These are phyloP conservation scores for Aspergillus sp. DNA, from an alignment of 2,329 filamentous ascomycete species.

Conservation along the genomic window DNA sequence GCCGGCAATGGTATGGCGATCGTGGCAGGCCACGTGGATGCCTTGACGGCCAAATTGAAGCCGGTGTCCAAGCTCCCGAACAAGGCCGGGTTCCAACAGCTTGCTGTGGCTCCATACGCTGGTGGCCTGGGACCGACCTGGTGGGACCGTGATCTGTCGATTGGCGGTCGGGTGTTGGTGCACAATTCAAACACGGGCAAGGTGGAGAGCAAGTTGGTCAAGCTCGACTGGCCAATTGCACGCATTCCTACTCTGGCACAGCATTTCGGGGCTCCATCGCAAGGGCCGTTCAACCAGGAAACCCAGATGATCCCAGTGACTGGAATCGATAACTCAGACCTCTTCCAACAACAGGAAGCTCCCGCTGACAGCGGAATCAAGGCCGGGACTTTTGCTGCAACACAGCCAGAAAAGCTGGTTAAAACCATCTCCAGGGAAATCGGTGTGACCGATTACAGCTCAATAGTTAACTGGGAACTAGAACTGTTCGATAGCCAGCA, in stretches of 20 bases:
- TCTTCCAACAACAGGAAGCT: conserved; percentile 26
- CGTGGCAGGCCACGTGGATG: conserved; percentile 87
- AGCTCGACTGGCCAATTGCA: conserved; percentile 90
- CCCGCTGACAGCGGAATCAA: conserved; percentile 36
- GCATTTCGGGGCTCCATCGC: conserved; percentile 72
- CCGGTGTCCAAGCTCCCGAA: conserved; percentile 77
- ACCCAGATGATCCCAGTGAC: conserved; percentile 93
- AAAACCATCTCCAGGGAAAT: conserved; percentile 72
- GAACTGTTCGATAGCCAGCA: conserved; percentile 90
- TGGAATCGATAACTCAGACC: conserved; percentile 67
- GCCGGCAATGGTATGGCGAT: conserved; percentile 81
- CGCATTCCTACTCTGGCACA: conserved; percentile 84
- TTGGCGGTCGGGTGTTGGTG: conserved; percentile 82
- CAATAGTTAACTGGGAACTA: conserved; percentile 91
- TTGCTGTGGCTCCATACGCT: conserved; percentile 88
- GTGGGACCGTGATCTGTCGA: conserved; percentile 92
- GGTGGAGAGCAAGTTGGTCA: conserved; percentile 73
- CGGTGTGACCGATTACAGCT: conserved; percentile 61
- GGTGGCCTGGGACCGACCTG: conserved; percentile 81
- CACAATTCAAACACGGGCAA: conserved; percentile 64
- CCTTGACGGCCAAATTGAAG: conserved; percentile 83
- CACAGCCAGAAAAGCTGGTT: conserved; percentile 78
- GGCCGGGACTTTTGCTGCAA: conserved; percentile 64
- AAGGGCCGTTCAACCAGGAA: conserved; percentile 68
- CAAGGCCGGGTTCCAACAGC: conserved; percentile 76